These are phyloP conservation scores for Straminergon stramineum DNA, from an alignment of 225 moss, liverwort and hornwort species.

Conservation along the genomic window DNA sequence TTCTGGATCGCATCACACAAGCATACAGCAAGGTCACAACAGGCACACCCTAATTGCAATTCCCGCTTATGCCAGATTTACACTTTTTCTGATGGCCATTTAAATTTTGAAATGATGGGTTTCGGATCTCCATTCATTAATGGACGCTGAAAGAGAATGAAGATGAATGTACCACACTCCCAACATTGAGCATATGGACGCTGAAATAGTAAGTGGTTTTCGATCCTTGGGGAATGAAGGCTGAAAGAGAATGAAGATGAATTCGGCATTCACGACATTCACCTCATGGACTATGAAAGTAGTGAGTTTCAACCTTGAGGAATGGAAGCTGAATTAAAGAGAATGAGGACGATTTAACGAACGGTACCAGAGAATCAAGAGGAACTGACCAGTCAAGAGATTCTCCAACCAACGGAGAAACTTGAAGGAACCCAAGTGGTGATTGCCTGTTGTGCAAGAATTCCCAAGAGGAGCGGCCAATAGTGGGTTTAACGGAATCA, in stretches of 20 bases:
- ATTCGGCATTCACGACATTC: background rate
- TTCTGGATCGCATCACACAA: background rate
- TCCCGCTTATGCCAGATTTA: background rate
- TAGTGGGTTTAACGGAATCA: background rate
- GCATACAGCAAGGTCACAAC: background rate
- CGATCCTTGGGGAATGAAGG: background rate
- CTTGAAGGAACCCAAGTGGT: background rate
- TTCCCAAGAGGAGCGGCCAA: background rate
- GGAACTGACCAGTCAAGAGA: background rate
- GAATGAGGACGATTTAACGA: background rate
- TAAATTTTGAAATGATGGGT: background rate
- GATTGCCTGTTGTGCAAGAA: background rate
- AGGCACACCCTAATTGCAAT: background rate
- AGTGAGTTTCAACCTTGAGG: background rate
- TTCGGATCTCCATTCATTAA: background rate
- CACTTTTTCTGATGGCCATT: background rate
- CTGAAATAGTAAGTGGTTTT: background rate
- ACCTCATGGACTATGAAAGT: background rate
- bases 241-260: background rate
- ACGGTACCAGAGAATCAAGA: background rate
- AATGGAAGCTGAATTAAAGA: background rate
- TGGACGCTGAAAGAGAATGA: background rate
- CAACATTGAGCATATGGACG: background rate
- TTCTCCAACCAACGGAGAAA: background rate
- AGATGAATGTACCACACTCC: background rate